A percentile compares a stretch with the other conserved stretches of the same genome.
These are phyloP conservation scores for Hypoxylon sp. DNA, from an alignment of 2,329 filamentous ascomycete species.

Conservation along the genomic window DNA sequence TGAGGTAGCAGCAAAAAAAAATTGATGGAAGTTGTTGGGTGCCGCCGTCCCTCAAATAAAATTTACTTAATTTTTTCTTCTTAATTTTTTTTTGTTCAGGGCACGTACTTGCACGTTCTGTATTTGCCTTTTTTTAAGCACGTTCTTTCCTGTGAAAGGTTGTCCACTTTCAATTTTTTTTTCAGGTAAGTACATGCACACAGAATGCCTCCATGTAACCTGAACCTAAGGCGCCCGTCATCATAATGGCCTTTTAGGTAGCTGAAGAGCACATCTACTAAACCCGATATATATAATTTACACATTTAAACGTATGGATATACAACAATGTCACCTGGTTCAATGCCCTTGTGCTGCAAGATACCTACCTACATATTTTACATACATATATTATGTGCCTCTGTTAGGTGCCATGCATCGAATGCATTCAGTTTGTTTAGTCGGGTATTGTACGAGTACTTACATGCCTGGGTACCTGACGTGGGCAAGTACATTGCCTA, in stretches of 20 bases:
- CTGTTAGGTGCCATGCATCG: conserved; percentile 14
- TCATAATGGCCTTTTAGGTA: no score
- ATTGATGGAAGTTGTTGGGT: conserved; percentile 40
- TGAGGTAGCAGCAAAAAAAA: conserved; percentile 17
- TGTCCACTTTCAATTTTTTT: no score
- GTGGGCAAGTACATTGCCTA: conserved; percentile 11
- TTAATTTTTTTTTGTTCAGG: conserved; percentile 20
- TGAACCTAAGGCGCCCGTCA: conserved; percentile 14
- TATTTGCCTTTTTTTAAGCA: no score
- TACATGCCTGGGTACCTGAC: conserved; percentile 17
- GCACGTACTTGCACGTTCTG: no score
- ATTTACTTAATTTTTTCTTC: conserved; percentile 17
- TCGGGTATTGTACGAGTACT: conserved; percentile 20
- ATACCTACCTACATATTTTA: conserved; percentile 1
- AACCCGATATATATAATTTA: conserved; percentile 12
- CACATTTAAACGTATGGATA: no score
- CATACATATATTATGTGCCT: conserved; percentile 12
- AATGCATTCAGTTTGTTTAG: conserved; percentile 13
- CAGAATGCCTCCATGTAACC: no score
- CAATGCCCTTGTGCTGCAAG: no score
- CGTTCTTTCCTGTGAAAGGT: no score
- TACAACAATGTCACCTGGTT: no score
- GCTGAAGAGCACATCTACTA: neutral
- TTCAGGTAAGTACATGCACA: no score
- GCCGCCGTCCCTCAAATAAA: conserved; percentile 28